Evolutionary conservation across 345 rosid species (phyloP), one percentile per base, ranked within the genome.

Genomic region (Balakata baccata): DNA sequence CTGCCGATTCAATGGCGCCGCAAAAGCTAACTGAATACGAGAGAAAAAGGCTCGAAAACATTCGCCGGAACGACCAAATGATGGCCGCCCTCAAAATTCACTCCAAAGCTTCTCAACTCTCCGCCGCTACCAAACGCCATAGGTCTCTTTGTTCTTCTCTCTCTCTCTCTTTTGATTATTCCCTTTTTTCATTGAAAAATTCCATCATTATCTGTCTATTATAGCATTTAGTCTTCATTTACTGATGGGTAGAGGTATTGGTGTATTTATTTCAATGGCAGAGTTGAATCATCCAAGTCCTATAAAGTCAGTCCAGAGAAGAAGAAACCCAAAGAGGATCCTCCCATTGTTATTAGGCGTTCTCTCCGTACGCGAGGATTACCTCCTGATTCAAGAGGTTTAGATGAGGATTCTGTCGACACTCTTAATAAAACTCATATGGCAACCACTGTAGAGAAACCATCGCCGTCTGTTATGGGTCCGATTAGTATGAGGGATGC

Each of bases 11-110:
- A 62, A 91, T 91, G 98, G 96, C 85, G 86, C 72, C 89, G 25
- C 20, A 75, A 69, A 71, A 81, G 56, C 74, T 89, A 22, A 87
- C 96, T 4, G 97, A 94, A 69, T 94, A 94, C 78, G 99, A 92
- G 81, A 87, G 87, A 8, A 80, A 77, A 73, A 82, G 98, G 77
- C 85, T 90, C 39, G 94, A 89, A 78, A 92, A 90, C 83, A 94
- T 92, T 43, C 84, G 80, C 61, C 84, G 96, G 51, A 94, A 94
- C 69, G 89, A 78, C 3, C 85, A 94, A 76, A 86, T 87, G 89
- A 57, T 94, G 76, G 90, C 98, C 13, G 81, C 94, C n/a, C 91
- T 92, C 66, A 86, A 90, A 1, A 75, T 94, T 81, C 91, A 50
- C 0, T 78, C 90, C 71, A 81, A 74, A 65, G 90, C 84, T 59